Conservation (phyloP, 306 rosid species). For the Pyrus communis region DNA sequence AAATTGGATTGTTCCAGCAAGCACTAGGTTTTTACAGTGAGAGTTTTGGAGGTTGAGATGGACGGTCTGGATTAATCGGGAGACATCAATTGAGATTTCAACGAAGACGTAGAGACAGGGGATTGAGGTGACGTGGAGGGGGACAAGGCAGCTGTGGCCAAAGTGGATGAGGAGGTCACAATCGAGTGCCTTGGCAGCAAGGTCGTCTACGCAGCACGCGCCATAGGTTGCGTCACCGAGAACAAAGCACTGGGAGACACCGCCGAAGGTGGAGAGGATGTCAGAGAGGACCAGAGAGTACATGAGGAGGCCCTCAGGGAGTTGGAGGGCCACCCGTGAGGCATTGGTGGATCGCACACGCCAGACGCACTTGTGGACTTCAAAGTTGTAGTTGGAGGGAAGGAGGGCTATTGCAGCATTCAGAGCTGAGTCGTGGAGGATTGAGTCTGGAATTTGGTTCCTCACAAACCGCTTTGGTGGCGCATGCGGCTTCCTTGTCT, state of each 20-base stretch:
- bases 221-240: constrained; percentile 84
- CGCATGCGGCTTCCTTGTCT: background rate
- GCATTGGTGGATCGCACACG: constrained; percentile 61
- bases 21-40: constrained; percentile 26
- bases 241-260: constrained; percentile 51
- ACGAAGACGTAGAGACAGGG: constrained; percentile 92
- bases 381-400: constrained; percentile 70
- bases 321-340: constrained; percentile 67
- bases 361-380: constrained; percentile 82
- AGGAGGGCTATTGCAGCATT: constrained; percentile 42
- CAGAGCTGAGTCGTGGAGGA: constrained; percentile 33
- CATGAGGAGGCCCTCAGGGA: constrained; percentile 93
- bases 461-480: constrained; percentile 49
- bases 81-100: constrained; percentile 62
- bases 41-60: constrained; percentile 34
- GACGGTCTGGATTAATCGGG: constrained; percentile 48
- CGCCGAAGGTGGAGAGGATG: constrained; percentile 66
- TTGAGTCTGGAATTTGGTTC: constrained; percentile 44
- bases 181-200: constrained; percentile 57
- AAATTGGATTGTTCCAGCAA: constrained; percentile 88
- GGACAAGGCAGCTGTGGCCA: constrained; percentile 93
- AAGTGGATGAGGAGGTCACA: constrained; percentile 74
- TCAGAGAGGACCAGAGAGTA: constrained; percentile 75
- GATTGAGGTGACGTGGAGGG: constrained; percentile 61
- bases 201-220: constrained; percentile 80